A percentile compares a stretch with the other conserved stretches of the same genome.
These are phyloP conservation scores for Rhododendron williamsianum DNA, from an alignment of 148 eudicot genomes.

Conservation along the genomic window DNA sequence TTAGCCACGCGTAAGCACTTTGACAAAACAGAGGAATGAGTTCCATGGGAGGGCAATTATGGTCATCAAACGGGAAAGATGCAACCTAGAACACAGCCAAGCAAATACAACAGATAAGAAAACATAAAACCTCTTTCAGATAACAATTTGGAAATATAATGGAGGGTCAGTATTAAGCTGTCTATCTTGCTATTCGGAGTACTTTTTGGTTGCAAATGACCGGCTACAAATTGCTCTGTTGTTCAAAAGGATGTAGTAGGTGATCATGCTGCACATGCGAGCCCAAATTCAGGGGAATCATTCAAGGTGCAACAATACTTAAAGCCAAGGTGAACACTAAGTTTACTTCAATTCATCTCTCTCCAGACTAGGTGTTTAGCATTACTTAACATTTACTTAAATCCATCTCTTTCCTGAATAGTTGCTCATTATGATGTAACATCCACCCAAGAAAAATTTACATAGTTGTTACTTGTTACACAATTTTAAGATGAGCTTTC, in stretches of 20 bases:
- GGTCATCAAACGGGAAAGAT: constrained; percentile 93
- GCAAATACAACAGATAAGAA: constrained; percentile 13
- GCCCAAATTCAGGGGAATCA: background rate
- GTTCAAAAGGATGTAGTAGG: background rate
- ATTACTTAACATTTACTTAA: background rate
- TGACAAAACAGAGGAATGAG: constrained; percentile 73
- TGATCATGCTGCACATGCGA: background rate
- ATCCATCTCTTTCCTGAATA: background rate
- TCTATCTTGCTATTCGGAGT: background rate
- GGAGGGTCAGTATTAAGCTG: background rate
- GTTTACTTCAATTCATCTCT: background rate
- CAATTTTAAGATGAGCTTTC: background rate
- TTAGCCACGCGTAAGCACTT: constrained; percentile 90
- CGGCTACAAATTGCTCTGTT: background rate
- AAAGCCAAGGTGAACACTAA: background rate
- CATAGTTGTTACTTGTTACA: background rate
- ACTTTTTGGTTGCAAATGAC: background rate
- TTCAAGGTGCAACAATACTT: background rate
- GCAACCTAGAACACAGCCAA: constrained; percentile 60
- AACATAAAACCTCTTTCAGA: background rate
- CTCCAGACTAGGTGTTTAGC: background rate
- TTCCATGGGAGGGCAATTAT: constrained; percentile 89
- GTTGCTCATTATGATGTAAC: constrained; percentile 1
- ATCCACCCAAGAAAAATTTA: background rate
- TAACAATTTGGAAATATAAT: background rate